Evolutionary conservation across 257 asterid species (phyloP), one percentile per base, ranked within the genome.

Genomic region (Scutellaria baicalensis): DNA sequence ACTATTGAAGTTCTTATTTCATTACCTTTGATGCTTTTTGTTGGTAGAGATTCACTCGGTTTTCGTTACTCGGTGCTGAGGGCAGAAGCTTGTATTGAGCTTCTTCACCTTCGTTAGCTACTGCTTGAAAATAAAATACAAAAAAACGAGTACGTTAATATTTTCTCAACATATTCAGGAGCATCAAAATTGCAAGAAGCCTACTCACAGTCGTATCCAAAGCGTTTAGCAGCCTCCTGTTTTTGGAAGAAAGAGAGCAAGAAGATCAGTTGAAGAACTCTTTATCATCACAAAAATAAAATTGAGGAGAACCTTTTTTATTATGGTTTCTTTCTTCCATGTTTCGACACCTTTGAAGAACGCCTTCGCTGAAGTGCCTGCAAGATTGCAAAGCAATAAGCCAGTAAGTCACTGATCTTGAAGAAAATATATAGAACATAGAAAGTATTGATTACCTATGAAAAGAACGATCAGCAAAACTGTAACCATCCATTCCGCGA

Each of bases 401-500:
- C 61, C 44, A 33, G 48, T 70, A 43, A 74, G 40, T 57, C 44
- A 31, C 66, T 21, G 52, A 6, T 36, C 11, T 45, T 7, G 40
- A 52, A 64, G 48, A 56, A 6, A 71, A 13, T 49, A n/a, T 45
- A 33, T n/a, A 35, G 49, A 27, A n/a, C n/a, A 9, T 36, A 43
- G 20, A 42, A 40, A 21, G 64, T 14, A 14, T 60, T 8, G n/a
- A 61, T 71, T 81, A 85, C 88, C 85, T 73, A 84, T 70, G 78
- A 86, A 86, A 27, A 86, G 87, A 76, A 78, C 51, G 67, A 86
- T 81, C 18, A 86, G 81, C 80, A 84, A 76, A 21, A 80, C 77
- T 0, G 86, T 86, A 63, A 86, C 83, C 87, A 86, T 86, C 92
- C 92, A 86, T 45, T 86, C 92, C 3, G 89, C 85, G 56, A 86